Evolutionary conservation across 306 rosid species (phyloP), one percentile per base, ranked within the genome.

Genomic region (Inga leiocalycina): DNA sequence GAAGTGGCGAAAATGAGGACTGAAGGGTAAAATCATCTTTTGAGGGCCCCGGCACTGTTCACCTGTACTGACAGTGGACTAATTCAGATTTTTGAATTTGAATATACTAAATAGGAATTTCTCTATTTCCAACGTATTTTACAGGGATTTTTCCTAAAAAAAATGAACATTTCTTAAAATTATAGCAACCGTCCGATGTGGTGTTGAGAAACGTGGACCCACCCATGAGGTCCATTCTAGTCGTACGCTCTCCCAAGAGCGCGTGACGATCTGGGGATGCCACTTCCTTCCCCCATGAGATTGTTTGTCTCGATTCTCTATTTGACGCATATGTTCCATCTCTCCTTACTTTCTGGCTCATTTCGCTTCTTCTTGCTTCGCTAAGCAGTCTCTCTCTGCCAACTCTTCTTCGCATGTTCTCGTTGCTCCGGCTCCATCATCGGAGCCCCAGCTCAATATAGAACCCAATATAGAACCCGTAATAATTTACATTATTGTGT

Each of bases 401-500:
- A 45, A 46, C 74, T 10, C 11, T 74, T 49, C 41, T 30, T 84
- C 87, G 85, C 89, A 90, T 89, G 89, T 69, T 87, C 35, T 89
- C 85, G 89, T 93, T 86, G 92, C 95, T 88, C 94, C 93, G 98
- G 92, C 97, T 88, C 89, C 92, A 88, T 6, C 73, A 81, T 66
- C 89, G 94, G 93, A 92, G 93, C 97, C 94, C 91, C 89, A 80
- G 79, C 86, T 87, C 87, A 5, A 32, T 43, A 10, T 19, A 17
- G 37, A 64, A 54, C 41, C 71, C 87, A 5, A 32, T 43, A 10
- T 17, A 17, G 37, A 64, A 54, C 41, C 71, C 74, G 10, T 17
- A 45, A 19, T 39, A 15, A 11, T 24, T 68, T 16, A 24, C 61
- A 75, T 57, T 80, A 24, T 24, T 11, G 11, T 35, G 51, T 12